Base-by-base conservation (phyloP, 1,284 basidiomycete genomes). In the Nidula niveotomentosa region DNA sequence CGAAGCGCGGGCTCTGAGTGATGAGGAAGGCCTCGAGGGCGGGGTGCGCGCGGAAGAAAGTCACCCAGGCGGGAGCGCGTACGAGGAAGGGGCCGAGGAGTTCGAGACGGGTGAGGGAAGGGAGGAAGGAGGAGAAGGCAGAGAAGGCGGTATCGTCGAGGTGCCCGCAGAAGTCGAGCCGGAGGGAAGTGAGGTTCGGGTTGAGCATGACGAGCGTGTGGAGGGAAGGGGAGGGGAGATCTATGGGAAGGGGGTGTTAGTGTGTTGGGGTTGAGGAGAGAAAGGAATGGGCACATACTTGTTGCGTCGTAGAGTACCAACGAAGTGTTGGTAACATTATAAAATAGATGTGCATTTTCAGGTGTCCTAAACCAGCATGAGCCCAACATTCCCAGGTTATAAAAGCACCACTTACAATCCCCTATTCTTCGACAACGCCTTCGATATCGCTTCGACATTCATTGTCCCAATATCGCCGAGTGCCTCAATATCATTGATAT, bases 11-110 rank as follows among this genome's bases (percentile, higher is more conserved):
- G 58, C 90, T 93, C 66, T 94, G 92, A 0, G 83, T 90, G 59
- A 98, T 87, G 48, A 90, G 77, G 71, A 98, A 91, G 10, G 80
- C 80, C 60, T 85, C 77, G 6, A 98, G 79, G 2, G 74, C 67
- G 2, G 81, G 77, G 48, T 88, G 81, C 1, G 80, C 67, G 46
- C 80, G 70, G 70, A 98, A 86, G 72, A 97, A 94, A 0, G 74
- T 65, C 47, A 83, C 75, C 95, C 96, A 98, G 0, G 83, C 84
- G 6, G 83, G 76, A 6, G 83, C 76, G 47, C 88, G 85, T 30
- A 97, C 89, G 23, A 97, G 85, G 72, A 94, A 98, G 0, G 94
- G 93, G 0, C 92, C 96, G 30, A 93, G 86, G 6, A 99, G 87
- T 64, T 93, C 90, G 7, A 99, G 65, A 18, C 81, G 81, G 15